These are phyloP conservation scores for Cerioporus squamosus DNA, from an alignment of 1,284 basidiomycete genomes.

Conservation along the genomic window DNA sequence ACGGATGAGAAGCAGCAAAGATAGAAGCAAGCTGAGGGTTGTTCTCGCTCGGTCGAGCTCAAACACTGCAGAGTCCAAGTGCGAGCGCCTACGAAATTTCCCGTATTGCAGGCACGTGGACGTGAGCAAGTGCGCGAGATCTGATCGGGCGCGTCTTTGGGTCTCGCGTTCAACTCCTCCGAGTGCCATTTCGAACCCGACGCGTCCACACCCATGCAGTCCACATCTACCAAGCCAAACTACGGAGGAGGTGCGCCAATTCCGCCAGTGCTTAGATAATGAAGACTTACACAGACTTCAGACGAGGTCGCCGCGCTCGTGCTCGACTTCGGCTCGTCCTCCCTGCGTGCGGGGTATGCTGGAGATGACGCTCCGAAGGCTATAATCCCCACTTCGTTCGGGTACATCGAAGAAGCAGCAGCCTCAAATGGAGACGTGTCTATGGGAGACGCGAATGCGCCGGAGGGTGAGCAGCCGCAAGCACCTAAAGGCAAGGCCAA, in stretches of 20 bases:
- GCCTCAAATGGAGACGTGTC: conserved; percentile 52
- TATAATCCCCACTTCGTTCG: conserved; percentile 90
- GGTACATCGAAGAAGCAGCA: conserved; percentile 52
- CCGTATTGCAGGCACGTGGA: conserved; percentile 17
- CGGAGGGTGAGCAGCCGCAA: conserved; percentile 33
- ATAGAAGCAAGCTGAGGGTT: conserved; percentile 6
- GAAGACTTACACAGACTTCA: conserved; percentile 31
- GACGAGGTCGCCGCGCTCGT: conserved; percentile 97
- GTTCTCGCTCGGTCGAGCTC: background rate
- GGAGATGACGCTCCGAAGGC: conserved; percentile 97
- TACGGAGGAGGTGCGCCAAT: conserved; percentile 68
- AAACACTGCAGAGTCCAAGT: background rate
- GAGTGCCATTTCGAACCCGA: conserved; percentile 26
- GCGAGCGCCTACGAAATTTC: conserved; percentile 27
- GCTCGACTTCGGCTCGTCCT: conserved; percentile 91
- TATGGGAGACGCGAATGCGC: conserved; percentile 54
- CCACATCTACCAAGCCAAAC: conserved; percentile 33
- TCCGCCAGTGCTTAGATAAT: background rate
- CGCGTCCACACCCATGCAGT: conserved; percentile 29
- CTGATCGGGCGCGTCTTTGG: conserved; percentile 32
- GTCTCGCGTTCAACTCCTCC: conserved; percentile 11
- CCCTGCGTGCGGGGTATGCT: conserved; percentile 93
- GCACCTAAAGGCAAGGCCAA: conserved; percentile 49
- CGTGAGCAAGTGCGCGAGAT: conserved; percentile 31
- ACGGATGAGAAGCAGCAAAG: background rate